These are phyloP conservation scores for Alternaria brassicicola DNA, from an alignment of 2,329 filamentous ascomycete genomes.

Conservation along the genomic window DNA sequence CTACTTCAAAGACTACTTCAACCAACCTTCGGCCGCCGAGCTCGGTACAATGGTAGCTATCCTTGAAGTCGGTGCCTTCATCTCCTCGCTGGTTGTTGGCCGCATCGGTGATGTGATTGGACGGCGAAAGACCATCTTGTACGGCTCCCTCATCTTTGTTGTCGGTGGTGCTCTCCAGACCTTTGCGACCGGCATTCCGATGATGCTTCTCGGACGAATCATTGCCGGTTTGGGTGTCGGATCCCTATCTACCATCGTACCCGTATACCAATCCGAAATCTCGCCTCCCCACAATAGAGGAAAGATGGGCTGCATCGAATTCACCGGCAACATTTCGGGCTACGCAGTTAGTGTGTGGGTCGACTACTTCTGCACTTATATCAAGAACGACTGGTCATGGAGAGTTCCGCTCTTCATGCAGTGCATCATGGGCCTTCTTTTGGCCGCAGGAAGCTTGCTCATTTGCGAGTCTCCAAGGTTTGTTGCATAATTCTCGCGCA, in stretches of 20 bases:
- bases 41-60: conserved; percentile 98
- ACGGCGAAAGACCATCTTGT: conserved; percentile 86
- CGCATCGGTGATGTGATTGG: conserved; percentile 91
- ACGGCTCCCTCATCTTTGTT: conserved; percentile 88
- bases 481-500: conserved; percentile 20
- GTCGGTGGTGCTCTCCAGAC: conserved; percentile 85
- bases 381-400: conserved; percentile 86
- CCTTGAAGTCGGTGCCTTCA: conserved; percentile 89
- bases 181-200: conserved; percentile 78
- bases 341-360: conserved; percentile 98
- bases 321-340: conserved; percentile 94
- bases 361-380: conserved; percentile 95
- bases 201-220: conserved; percentile 71
- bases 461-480: conserved; percentile 97
- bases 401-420: conserved; percentile 89
- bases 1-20: conserved; percentile 90
- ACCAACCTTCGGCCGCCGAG: conserved; percentile 83
- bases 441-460: conserved; percentile 84
- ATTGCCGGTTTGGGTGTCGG: conserved; percentile 59
- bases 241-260: conserved; percentile 58
- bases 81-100: conserved; percentile 85
- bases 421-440: conserved; percentile 87
- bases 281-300: conserved; percentile 95
- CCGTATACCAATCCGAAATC: conserved; percentile 61
- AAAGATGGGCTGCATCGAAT: conserved; percentile 96